phyloP scores from a whole-genome alignment of 345 rosid species.

The Punica granatum region DNA sequence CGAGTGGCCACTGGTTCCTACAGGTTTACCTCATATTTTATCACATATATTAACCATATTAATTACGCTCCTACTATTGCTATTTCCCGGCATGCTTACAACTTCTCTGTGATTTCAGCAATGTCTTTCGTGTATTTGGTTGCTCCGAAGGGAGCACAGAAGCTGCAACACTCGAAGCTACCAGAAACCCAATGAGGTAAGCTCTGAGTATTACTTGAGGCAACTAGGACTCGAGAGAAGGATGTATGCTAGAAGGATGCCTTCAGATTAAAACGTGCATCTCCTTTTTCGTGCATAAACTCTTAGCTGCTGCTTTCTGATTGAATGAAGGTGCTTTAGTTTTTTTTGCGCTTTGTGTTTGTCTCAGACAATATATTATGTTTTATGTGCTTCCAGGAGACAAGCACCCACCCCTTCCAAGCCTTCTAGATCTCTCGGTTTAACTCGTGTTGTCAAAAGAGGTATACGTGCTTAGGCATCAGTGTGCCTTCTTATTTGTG shows the following conservation, averaged over 20 bases:
- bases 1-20: constrained; percentile 73
- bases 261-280: no score
- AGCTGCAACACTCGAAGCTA: constrained; percentile 52
- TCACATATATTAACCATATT: not conserved
- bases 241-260: no score
- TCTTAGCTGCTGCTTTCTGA: not conserved
- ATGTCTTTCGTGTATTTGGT: constrained; percentile 64
- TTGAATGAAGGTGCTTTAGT: not conserved
- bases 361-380: not conserved
- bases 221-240: no score
- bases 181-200: constrained; percentile 67
- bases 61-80: not conserved
- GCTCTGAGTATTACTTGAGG: not conserved
- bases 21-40: constrained; percentile 30
- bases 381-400: constrained; percentile 28
- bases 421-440: constrained; percentile 48
- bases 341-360: not conserved
- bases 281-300: not conserved
- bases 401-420: constrained; percentile 40
- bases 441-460: constrained; percentile 47
- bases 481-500: no score
- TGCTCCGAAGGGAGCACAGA: constrained; percentile 44
- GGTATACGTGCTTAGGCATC: constrained; percentile 15
- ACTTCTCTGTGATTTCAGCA: constrained; percentile 33
- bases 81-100: not conserved